These are phyloP conservation scores for Agrostemma githago DNA, from an alignment of 148 eudicot genomes.

Conservation along the genomic window DNA sequence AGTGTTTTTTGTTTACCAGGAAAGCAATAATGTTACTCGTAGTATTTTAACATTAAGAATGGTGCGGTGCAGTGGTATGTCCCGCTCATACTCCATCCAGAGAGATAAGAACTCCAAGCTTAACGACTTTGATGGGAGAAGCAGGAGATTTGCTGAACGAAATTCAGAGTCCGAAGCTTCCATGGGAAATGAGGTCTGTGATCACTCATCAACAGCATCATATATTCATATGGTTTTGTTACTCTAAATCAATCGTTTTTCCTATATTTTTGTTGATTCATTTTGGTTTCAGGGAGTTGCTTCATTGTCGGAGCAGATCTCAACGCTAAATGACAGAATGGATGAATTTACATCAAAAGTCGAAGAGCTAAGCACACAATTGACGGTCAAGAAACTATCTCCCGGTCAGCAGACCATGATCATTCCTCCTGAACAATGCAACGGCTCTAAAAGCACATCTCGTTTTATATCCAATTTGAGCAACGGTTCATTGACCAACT, in stretches of 20 bases:
- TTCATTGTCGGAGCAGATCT: conserved; percentile 76
- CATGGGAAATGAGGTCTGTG: conserved; percentile 50
- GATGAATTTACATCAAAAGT: conserved; percentile 75
- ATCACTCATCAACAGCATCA: background rate
- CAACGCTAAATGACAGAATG: conserved; percentile 74
- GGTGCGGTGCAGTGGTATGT: conserved; percentile 55
- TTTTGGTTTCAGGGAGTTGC: conserved; percentile 44
- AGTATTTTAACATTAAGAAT: conserved; percentile 6
- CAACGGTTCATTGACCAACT: conserved; percentile 63
- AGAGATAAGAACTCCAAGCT: conserved; percentile 53
- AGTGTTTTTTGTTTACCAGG: background rate
- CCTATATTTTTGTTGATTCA: background rate
- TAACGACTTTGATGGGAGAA: conserved; percentile 37
- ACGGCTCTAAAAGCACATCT: conserved; percentile 79
- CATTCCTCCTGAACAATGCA: conserved; percentile 52
- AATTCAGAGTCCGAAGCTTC: conserved; percentile 38
- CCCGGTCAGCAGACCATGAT: conserved; percentile 47
- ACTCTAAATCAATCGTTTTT: too few relatives aligned
- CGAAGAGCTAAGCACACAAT: conserved; percentile 67
- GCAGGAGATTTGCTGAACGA: conserved; percentile 48
- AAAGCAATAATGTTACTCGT: background rate
- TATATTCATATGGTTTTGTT: too few relatives aligned
- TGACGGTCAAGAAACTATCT: conserved; percentile 41
- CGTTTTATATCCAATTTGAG: conserved; percentile 66
- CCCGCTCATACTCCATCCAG: conserved; percentile 59